Evolutionary conservation across 1,284 basidiomycete species (phyloP).

Genomic region (Cutaneotrichosporon dermatis): DNA sequence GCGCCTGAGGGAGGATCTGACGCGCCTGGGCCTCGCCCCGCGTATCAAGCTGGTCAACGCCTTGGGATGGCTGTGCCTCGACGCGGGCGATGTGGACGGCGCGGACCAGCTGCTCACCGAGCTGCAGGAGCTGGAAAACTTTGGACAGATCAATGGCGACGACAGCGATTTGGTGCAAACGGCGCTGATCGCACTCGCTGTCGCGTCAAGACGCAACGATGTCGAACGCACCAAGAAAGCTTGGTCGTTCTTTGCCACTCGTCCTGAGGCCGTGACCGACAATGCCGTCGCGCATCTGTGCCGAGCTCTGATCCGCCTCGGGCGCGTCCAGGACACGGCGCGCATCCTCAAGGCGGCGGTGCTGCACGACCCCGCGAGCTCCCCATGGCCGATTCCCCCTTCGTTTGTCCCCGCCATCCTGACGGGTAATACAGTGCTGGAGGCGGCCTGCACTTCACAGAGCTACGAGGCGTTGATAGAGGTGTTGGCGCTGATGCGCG

Average conservation of each 20-base stretch:
- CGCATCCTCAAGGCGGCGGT: constrained; percentile 4
- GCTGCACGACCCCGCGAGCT: neutral
- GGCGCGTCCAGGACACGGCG: constrained; percentile 9
- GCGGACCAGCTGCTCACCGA: constrained; percentile 24
- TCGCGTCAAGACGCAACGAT: constrained; percentile 5
- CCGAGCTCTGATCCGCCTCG: constrained; percentile 13
- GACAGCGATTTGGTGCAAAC: constrained; percentile 6
- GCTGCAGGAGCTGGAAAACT: constrained; percentile 15
- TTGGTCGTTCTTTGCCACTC: constrained; percentile 1
- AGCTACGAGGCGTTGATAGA: constrained; percentile 16
- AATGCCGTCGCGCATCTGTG: constrained; percentile 11
- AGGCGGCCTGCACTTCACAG: neutral
- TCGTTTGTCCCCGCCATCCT: constrained; percentile 13
- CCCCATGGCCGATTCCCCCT: constrained; percentile 13
- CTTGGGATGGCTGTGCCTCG: constrained; percentile 29
- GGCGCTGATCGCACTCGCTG: neutral
- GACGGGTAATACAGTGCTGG: constrained; percentile 23
- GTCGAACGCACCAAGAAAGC: neutral
- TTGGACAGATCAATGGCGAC: neutral
- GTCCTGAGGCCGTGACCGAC: constrained; percentile 8
- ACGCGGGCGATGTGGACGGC: constrained; percentile 23
- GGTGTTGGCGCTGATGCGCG: constrained; percentile 18
- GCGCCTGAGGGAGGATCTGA: constrained; percentile 28
- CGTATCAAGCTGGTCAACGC: constrained; percentile 29
- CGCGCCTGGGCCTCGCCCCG: constrained; percentile 17